Base-by-base conservation (phyloP, 192 early-diverging fungal genomes). In the Phlyctochytrium arcticum region DNA sequence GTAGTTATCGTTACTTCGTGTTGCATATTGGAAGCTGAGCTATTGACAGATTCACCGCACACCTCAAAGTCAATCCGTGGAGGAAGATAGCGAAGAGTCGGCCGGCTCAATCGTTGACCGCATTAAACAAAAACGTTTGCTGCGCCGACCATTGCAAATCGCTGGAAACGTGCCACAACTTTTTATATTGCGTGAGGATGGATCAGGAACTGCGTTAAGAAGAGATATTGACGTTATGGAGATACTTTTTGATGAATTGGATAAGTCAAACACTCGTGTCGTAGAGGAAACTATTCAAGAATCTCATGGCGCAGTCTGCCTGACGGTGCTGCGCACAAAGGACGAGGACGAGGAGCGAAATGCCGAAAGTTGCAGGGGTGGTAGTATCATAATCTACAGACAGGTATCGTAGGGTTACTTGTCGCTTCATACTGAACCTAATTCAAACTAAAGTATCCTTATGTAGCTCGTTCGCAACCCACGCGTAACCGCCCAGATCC, bases 131-230 rank as follows among this genome's bases (percentile, higher is more conserved):
- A n/a, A n/a, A n/a, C n/a, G n/a, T n/a, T n/a, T n/a, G n/a, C n/a
- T n/a, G n/a, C n/a, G n/a, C n/a, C n/a, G n/a, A n/a, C n/a, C n/a
- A n/a, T n/a, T n/a, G n/a, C n/a, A n/a, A n/a, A n/a, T n/a, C n/a
- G n/a, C n/a, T 2, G 50, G 50, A 21, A 76, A 76, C 49, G 57
- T 64, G 10, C 75, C 75, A 4, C 42, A 51, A 2, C 55, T 77
- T 1, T 77, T 77, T 60, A 27, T 76, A 8, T 34, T 77, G 2
- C 39, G 57, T 10, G 58, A 68, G 15, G 64, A 77, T 36, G 75
- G 75, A 32, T 32, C 29, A 19, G 75, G 75, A 12, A n/a, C 56
- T 9, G 63, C 74, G 33, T 50, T 77, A 21, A 44, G 74, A 33
- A 17, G 75, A 15, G 75, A 77, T 54, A 29, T 57, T 51, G 75